Base-by-base conservation (phyloP, 2,329 filamentous ascomycete species). In the Alternaria sp. region DNA sequence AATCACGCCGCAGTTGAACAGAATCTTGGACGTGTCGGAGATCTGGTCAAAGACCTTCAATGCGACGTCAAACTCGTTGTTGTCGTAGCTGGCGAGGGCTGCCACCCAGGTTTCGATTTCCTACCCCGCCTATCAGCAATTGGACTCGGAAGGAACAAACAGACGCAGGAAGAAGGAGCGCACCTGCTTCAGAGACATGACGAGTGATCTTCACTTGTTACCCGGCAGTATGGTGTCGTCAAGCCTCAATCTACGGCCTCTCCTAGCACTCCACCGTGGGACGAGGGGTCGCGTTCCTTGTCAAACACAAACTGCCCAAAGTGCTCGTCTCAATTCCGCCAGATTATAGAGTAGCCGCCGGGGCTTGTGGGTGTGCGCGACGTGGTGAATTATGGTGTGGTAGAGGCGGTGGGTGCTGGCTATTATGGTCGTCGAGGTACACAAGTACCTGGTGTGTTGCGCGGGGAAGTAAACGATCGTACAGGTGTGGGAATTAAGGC, bases 91-190 rank as follows among this genome's bases (percentile, higher is more conserved):
- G 71, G 84, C 89, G 56, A 99, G 88, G 80, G 95, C 95, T 78
- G 90, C 85, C 69, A 98, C 95, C 95, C 95, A 99, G 51, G 93
- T 96, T 83, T 98, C 94, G 80, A 99, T 99, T 91, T 99, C 95
- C 94, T 96, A 63, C 57, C 58, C 59, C 57, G 38, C 56, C 42
- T 41, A 60, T 79, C 59, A 78, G 75, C 62, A 63, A 65, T 67
- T 67, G 67, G 20, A 61, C 24, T 43, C 46, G 53, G 67, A 65
- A 60, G 55, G 47, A 57, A 55, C 61, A 49, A 38, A 8, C 44
- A 24, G 28, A 26, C 28, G 44, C 60, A 56, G 55, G 58, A 53
- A 48, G 56, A 63, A 51, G 46, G 63, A 49, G 59, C 71, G 56
- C 70, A 78, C 78, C 77, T 83, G 81, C 76, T 83, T 83, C 65